These are phyloP conservation scores for Amphirosellinia nigrospora DNA, from an alignment of 495 filamentous ascomycete genomes.

Conservation along the genomic window DNA sequence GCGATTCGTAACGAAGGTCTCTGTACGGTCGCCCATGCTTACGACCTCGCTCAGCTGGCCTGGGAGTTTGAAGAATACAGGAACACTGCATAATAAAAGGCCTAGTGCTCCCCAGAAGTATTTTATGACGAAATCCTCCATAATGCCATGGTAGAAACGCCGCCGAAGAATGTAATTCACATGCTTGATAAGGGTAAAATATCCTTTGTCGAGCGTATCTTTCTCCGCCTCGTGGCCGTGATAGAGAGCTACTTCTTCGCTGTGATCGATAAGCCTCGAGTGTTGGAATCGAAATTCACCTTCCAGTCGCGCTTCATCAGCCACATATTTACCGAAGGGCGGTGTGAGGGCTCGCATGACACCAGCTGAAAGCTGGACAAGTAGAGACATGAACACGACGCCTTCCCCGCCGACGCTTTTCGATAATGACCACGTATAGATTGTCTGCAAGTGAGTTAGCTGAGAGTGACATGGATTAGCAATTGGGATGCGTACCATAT, in stretches of 20 bases:
- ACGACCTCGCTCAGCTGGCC: conserved; percentile 63
- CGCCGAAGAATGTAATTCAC: conserved; percentile 92
- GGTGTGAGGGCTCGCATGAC: conserved; percentile 95
- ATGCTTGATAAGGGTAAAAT: conserved; percentile 98
- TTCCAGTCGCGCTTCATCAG: conserved; percentile 91
- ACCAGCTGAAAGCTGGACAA: conserved; percentile 90
- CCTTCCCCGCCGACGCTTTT: conserved; percentile 94
- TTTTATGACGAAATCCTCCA: conserved; percentile 99
- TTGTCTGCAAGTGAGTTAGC: conserved; percentile 52
- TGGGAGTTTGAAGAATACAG: conserved; percentile 93
- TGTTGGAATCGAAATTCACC: conserved; percentile 97
- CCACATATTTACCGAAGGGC: conserved; percentile 98
- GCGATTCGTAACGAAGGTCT: conserved; percentile 94
- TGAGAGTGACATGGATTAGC: background rate
- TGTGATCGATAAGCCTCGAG: conserved; percentile 90
- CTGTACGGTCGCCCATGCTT: conserved; percentile 88
- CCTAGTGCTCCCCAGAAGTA: conserved; percentile 98
- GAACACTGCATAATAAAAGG: conserved; percentile 90
- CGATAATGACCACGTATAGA: conserved; percentile 93
- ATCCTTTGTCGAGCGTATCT: conserved; percentile 95
- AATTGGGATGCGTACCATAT: conserved; percentile 66
- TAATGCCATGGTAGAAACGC: conserved; percentile 92
- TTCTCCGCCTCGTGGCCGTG: conserved; percentile 95
- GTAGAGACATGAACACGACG: conserved; percentile 87
- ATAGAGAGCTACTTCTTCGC: conserved; percentile 93